Evolutionary conservation across 371 early-diverging fungal genomes (phyloP), one percentile per base, ranked within the genome.

Genomic region (Entomophthora muscae): DNA sequence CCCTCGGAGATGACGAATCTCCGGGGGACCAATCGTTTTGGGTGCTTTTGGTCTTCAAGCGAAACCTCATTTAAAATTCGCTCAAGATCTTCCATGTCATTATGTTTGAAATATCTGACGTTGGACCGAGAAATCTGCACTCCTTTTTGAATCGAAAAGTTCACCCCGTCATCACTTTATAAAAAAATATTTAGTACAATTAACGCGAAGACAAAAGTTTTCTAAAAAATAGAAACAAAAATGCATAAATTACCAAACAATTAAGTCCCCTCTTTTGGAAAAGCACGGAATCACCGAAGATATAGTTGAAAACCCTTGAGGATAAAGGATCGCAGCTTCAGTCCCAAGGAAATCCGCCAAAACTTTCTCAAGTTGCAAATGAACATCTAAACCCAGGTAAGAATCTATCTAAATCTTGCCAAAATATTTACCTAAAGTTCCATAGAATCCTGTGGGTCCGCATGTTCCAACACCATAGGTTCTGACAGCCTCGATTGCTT

Each of bases 371-470:
- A 99, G 78, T 57, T 94, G 85, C 79, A 96, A 84, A 70, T 99
- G 99, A 12, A 98, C 89, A 74, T 99, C 98, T 69, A 77, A n/a
- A n/a, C n/a, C n/a, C n/a, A n/a, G n/a, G n/a, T n/a, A n/a, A n/a
- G n/a, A n/a, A n/a, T n/a, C n/a, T n/a, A n/a, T n/a, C n/a, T n/a
- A n/a, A n/a, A n/a, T n/a, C 32, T 3, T 53, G 22, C 10, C 22
- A 29, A 12, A 42, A 2, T 51, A 63, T 29, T 62, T 70, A 78
- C 78, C 83, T 51, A 94, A 72, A 2, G 99, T 99, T 63, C 99
- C 99, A 74, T 99, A 99, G 73, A 99, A 99, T n/a, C 99, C 99
- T 3, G 96, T 90, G 3, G 99, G 99, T 13, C 93, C 95, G 72
- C 99, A 99, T 1, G 98, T 88, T 24, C 99, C 99, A 31, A 99